Base-by-base conservation (phyloP, 208 protist species). In the Herpetomonas tarakana region DNA sequence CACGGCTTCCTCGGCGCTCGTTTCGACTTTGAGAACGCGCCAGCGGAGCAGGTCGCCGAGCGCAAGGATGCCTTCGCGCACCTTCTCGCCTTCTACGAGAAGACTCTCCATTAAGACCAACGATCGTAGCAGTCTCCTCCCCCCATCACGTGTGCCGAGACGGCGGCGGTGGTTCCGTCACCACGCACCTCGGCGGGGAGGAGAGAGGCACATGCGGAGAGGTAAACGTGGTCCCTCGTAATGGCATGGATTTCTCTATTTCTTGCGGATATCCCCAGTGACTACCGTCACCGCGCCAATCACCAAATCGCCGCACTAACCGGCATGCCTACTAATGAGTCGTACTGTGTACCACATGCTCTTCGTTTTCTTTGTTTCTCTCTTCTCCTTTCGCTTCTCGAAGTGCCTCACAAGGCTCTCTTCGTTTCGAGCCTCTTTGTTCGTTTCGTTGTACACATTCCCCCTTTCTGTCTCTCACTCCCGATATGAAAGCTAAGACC, bases 1-100 rank as follows among this genome's bases (percentile, higher is more conserved):
- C 83, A 90, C 60, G 83, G 83, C 31, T 87, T 85, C 58, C 68
- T 86, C 35, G 73, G 65, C 1, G 60, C 60, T 38, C 76, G 83
- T 27, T 77, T 66, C 52, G 68, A 76, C 57, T 70, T 63, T 18
- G 65, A 72, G 22, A 66, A 62, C 31, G 66, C 55, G 64, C 64
- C 58, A 9, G 46, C 26, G 21, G 69, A 58, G 52, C 44, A 81
- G 63, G 50, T 47, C 44, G 28, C 22, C 9, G 69, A 82, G 53
- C 39, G 57, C n/a, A 39, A 62, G 25, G 69, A 62, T 35, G 76
- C 81, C 0, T 31, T 62, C 14, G 50, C 26, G 0, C 53, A 68
- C 2, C 6, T 64, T 9, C 18, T 79, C 0, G 64, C 60, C 35
- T 84, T 84, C 46, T 74, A 78, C 50, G 24, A 74, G 25, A 65